phyloP scores from a whole-genome alignment of 371 early-diverging fungal genomes.

The Apophysomyces ossiformis region DNA sequence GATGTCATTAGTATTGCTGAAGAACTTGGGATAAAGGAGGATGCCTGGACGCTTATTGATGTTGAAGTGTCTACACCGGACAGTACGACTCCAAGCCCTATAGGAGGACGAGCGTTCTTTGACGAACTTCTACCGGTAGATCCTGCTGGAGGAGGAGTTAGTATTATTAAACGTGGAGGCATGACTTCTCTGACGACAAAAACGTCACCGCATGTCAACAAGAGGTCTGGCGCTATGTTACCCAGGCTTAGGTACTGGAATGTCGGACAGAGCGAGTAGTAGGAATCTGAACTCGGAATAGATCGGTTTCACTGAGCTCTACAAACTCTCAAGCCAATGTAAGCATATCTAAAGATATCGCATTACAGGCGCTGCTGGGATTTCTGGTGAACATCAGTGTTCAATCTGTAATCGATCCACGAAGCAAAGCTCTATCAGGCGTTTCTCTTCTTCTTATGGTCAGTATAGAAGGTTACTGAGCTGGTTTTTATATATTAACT shows the following conservation, averaged over 20 bases:
- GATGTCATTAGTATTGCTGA: neutral
- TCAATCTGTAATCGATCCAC: slow-evolving; percentile 59
- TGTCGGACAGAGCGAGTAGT: neutral
- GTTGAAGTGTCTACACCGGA: slow-evolving; percentile 1
- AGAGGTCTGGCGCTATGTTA: slow-evolving; percentile 33
- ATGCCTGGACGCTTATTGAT: slow-evolving; percentile 1
- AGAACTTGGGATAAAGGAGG: slow-evolving; percentile 18
- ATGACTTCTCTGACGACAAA: slow-evolving; percentile 47
- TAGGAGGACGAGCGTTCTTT: slow-evolving; percentile 7
- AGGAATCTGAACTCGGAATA: neutral
- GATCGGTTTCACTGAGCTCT: slow-evolving; percentile 18
- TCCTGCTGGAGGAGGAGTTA: neutral
- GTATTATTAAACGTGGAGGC: slow-evolving; percentile 53
- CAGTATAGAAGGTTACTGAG: slow-evolving; percentile 14
- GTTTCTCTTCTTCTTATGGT: slow-evolving; percentile 56
- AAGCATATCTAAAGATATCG: slow-evolving; percentile 25
- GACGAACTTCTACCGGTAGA: slow-evolving; percentile 28
- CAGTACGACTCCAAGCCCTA: neutral
- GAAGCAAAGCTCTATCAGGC: slow-evolving; percentile 43
- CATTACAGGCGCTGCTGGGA: slow-evolving; percentile 52
- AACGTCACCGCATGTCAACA: slow-evolving; percentile 50
- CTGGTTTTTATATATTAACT: neutral
- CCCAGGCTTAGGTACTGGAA: slow-evolving; percentile 29
- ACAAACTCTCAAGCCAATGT: slow-evolving; percentile 12
- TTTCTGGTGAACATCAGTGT: slow-evolving; percentile 61